Evolutionary conservation across 2,329 filamentous ascomycete genomes (phyloP).

Genomic region (Diaporthe sp.): DNA sequence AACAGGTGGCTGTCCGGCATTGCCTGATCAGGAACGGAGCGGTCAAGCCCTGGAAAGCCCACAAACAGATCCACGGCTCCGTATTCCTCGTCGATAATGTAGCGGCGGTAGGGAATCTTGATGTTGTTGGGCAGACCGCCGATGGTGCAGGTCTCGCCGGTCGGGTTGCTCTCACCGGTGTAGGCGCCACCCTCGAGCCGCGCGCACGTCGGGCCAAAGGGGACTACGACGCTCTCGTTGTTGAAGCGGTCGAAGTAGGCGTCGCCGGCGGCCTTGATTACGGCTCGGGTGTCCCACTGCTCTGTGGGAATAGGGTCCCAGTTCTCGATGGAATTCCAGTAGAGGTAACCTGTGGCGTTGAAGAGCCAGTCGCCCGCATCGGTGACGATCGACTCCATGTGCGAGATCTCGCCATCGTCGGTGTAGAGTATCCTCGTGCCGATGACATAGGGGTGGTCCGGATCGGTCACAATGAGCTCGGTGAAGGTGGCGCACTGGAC

Average conservation of each 20-base stretch:
- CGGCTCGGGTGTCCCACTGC: conserved; percentile 43
- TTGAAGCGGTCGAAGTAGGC: conserved; percentile 44
- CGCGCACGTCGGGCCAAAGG: conserved; percentile 41
- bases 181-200: conserved; percentile 42
- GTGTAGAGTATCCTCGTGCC: conserved; percentile 45
- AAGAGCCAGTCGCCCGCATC: conserved; percentile 50
- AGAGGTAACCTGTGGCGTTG: conserved; percentile 48
- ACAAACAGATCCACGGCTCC: conserved; percentile 43
- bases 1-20: conserved; percentile 45
- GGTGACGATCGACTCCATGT: conserved; percentile 46
- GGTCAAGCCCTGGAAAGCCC: conserved; percentile 41
- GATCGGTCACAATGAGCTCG: conserved; percentile 39
- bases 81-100: conserved; percentile 44
- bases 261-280: conserved; percentile 47
- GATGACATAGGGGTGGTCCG: conserved; percentile 39
- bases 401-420: conserved; percentile 35
- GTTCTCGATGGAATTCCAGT: conserved; percentile 45
- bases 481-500: conserved; percentile 43
- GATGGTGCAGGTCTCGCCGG: conserved; percentile 38
- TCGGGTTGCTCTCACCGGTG: conserved; percentile 37
- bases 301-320: conserved; percentile 46
- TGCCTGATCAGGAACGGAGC: conserved; percentile 24
- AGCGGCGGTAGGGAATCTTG: conserved; percentile 40
- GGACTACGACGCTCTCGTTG: conserved; percentile 41
- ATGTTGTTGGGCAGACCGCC: conserved; percentile 41